phyloP scores from a whole-genome alignment of 345 rosid genomes.

The Linum tenue region DNA sequence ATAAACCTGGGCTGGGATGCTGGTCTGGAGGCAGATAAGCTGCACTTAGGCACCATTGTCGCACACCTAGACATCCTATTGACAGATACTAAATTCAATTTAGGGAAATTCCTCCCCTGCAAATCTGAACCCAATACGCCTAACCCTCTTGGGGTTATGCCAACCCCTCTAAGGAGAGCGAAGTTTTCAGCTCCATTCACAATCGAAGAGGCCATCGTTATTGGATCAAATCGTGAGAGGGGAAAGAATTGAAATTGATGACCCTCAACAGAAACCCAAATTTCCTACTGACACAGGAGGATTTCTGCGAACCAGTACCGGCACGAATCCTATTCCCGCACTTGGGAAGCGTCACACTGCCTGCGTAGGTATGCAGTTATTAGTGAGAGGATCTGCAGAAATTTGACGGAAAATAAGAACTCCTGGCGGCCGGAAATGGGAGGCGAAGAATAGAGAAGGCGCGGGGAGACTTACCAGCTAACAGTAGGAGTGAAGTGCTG shows the following conservation, averaged over 20 bases:
- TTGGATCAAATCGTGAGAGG: background rate
- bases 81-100: constrained; percentile 21
- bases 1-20: constrained; percentile 92
- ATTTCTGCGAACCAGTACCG: too few relatives aligned
- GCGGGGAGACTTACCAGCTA: too few relatives aligned
- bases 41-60: constrained; percentile 39
- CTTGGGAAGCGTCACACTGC: too few relatives aligned
- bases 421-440: too few relatives aligned
- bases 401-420: too few relatives aligned
- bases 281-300: too few relatives aligned
- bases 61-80: constrained; percentile 24
- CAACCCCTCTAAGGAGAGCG: constrained; percentile 22
- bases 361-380: too few relatives aligned
- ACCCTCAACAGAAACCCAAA: background rate
- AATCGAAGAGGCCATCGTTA: constrained; percentile 58
- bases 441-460: too few relatives aligned
- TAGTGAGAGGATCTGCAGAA: too few relatives aligned
- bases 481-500: too few relatives aligned
- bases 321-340: too few relatives aligned
- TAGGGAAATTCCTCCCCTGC: constrained; percentile 30
- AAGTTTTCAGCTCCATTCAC: constrained; percentile 57
- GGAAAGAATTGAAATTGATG: background rate
- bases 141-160: constrained; percentile 29
- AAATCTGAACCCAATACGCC: constrained; percentile 37
- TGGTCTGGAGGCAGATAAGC: constrained; percentile 69